Evolutionary conservation across 257 asterid genomes (phyloP).

Genomic region (Avicennia marina): DNA sequence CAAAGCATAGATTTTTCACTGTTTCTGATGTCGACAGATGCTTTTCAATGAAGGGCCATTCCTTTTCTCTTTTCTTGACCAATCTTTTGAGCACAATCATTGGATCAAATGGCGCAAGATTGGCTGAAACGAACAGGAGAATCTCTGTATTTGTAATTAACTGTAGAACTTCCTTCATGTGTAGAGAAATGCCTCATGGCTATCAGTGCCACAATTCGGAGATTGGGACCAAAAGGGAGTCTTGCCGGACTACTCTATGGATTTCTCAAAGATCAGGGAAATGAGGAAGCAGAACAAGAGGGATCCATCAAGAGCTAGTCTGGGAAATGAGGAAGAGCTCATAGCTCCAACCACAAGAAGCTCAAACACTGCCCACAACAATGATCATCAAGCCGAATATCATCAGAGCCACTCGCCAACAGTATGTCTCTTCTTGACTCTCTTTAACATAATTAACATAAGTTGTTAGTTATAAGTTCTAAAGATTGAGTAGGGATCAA

Average conservation of each 20-base stretch:
- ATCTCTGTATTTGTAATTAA: neutral
- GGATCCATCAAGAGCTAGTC: slow-evolving; percentile 51
- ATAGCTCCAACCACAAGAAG: slow-evolving; percentile 22
- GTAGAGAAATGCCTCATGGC: slow-evolving; percentile 40
- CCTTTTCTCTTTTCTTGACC: neutral
- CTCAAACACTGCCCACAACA: slow-evolving; percentile 21
- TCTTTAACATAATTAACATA: neutral
- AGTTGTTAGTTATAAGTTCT: too few species aligned
- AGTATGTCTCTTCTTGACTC: slow-evolving; percentile 33
- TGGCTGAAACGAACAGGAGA: neutral
- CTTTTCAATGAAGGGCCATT: too few species aligned
- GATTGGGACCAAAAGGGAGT: slow-evolving; percentile 62
- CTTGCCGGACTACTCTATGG: slow-evolving; percentile 56
- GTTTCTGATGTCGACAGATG: too few species aligned
- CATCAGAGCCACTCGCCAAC: slow-evolving; percentile 52
- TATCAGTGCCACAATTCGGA: slow-evolving; percentile 59
- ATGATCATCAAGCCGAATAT: slow-evolving; percentile 22
- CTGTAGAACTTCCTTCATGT: neutral
- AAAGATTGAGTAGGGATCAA: neutral
- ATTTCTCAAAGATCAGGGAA: slow-evolving; percentile 53
- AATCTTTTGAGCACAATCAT: too few species aligned
- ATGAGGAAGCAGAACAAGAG: slow-evolving; percentile 60
- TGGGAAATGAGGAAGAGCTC: slow-evolving; percentile 59
- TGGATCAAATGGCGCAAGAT: neutral
- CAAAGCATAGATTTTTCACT: neutral